phyloP scores from a whole-genome alignment of 1,284 basidiomycete genomes.

The Cutaneotrichosporon sp. region DNA sequence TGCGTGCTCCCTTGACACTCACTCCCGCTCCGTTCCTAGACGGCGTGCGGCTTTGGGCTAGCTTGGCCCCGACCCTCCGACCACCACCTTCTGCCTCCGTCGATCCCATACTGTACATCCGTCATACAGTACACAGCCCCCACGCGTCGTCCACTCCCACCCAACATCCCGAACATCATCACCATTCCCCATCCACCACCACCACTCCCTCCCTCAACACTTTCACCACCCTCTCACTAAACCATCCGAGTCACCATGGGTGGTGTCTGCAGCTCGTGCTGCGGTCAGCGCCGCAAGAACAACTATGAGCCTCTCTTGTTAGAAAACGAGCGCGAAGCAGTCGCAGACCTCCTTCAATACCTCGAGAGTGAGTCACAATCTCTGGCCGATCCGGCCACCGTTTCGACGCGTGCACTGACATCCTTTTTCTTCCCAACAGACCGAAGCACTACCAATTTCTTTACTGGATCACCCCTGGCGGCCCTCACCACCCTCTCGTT shows the following conservation, averaged over 20 bases:
- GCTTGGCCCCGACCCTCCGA: too few relatives aligned
- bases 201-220: background rate
- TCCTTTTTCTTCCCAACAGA: conserved; percentile 53
- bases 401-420: background rate
- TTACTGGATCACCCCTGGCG: conserved; percentile 81
- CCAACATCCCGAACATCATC: background rate
- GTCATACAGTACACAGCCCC: too few relatives aligned
- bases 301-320: conserved; percentile 88
- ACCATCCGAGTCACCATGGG: conserved; percentile 28
- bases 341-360: conserved; percentile 94
- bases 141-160: too few relatives aligned
- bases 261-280: conserved; percentile 39
- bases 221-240: too few relatives aligned
- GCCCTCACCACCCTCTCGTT: conserved; percentile 96
- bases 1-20: too few relatives aligned
- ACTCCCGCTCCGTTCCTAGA: too few relatives aligned
- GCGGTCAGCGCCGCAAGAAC: conserved; percentile 51
- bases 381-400: background rate
- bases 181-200: background rate
- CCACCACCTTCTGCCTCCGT: too few relatives aligned
- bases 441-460: conserved; percentile 93
- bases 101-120: too few relatives aligned
- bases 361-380: conserved; percentile 73
- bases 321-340: conserved; percentile 97
- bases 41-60: too few relatives aligned